phyloP scores from a whole-genome alignment of 106 monocot genomes.

The Dactylorhiza incarnata region DNA sequence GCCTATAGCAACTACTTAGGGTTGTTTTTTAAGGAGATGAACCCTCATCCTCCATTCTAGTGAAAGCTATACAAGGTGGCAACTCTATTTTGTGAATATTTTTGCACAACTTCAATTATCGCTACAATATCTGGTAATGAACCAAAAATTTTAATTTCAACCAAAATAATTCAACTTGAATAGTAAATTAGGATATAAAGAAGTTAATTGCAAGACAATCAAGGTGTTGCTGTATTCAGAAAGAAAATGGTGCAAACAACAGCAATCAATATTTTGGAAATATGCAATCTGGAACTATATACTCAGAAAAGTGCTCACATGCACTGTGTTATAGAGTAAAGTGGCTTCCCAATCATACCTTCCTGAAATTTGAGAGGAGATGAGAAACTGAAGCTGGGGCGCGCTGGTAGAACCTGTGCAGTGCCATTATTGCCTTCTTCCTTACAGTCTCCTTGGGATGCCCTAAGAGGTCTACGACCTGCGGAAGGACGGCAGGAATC shows the following conservation, averaged over 20 bases:
- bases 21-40: not conserved
- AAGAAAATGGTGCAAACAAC: not conserved
- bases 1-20: not conserved
- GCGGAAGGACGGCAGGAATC: conserved; percentile 89
- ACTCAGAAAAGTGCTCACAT: no score
- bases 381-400: conserved; percentile 57
- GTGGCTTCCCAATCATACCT: conserved; percentile 33
- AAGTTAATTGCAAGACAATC: no score
- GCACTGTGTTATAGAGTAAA: not conserved
- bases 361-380: conserved; percentile 73
- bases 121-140: not conserved
- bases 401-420: conserved; percentile 86
- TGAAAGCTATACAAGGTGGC: not conserved
- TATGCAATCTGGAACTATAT: not conserved
- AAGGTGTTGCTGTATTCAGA: no score
- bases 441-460: conserved; percentile 88
- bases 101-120: not conserved
- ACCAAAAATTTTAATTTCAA: not conserved
- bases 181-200: no score
- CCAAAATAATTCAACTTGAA: not conserved
- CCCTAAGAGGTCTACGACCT: conserved; percentile 81
- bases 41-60: not conserved
- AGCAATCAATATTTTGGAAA: not conserved
- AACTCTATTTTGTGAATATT: not conserved
- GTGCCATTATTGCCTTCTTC: conserved; percentile 97